These are phyloP conservation scores for Fusarium marasasianum DNA, from an alignment of 2,329 filamentous ascomycete genomes.

Conservation along the genomic window DNA sequence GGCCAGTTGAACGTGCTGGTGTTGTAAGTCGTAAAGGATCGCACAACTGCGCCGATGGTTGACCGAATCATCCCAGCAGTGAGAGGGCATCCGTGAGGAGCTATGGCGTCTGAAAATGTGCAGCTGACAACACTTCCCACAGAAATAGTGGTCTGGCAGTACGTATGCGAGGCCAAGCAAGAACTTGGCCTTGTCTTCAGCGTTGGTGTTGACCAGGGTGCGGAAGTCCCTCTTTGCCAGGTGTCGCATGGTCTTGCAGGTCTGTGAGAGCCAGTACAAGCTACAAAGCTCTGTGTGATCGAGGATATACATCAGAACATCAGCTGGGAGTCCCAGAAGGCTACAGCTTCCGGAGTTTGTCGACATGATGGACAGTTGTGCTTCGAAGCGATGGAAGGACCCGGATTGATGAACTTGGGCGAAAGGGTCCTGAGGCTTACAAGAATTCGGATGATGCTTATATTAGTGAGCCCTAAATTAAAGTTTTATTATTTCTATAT, in stretches of 20 bases:
- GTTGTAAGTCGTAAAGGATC: background rate
- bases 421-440: background rate
- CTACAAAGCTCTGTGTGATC: background rate
- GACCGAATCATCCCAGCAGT: background rate
- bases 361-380: background rate
- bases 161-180: background rate
- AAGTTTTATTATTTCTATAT: background rate
- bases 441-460: background rate
- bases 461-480: background rate
- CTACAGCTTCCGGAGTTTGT: background rate
- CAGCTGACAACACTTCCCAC: rapidly evolving
- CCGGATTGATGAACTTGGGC: background rate
- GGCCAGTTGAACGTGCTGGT: background rate
- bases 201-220: background rate
- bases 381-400: background rate
- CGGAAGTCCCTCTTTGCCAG: background rate
- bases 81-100: rapidly evolving
- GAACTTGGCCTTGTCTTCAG: background rate
- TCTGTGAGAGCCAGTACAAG: background rate
- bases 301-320: background rate
- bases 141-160: background rate
- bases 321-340: background rate
- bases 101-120: rapidly evolving
- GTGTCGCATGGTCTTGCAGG: background rate
- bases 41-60: background rate